Evolutionary conservation across 495 filamentous ascomycete species (phyloP), one percentile per base, ranked within the genome.

Genomic region (Penicillium bovifimosum): DNA sequence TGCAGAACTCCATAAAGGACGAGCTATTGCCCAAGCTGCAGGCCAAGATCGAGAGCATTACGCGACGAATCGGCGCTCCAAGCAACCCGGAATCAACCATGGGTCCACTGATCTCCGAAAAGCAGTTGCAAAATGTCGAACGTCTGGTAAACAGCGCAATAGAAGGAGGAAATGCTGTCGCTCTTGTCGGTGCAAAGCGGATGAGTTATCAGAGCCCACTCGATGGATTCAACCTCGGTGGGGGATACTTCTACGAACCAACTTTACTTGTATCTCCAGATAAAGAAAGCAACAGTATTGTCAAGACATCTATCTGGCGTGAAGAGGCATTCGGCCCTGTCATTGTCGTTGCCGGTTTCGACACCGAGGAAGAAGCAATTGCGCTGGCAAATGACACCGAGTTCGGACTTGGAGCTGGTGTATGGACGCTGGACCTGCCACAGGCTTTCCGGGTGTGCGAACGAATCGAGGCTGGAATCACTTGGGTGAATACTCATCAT

Each of bases 181-280:
- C 35, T 14, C n/a, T 73, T 45, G 52, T 51, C 60, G 62, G 69
- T 9, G 66, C 75, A 48, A 55, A 72, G 51, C 44, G 61, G n/a
- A 60, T 70, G 58, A 51, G 51, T 53, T 67, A 60, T 41, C 49
- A 52, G 16, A 54, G 63, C 38, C 6, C 47, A 0, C 42, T 65
- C 3, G 62, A 63, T 45, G 56, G 31, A 31, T 55, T 50, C 26
- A 31, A 62, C 9, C 41, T 65, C 24, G 68, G 66, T 4, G 74
- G 70, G 36, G 81, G 82, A 1, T 83, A 80, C 49, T 85, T 78
- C 54, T 83, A 78, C 52, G 65, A 76, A 32, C 82, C 82, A 5
- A 84, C 81, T 0, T 58, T 85, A 9, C 69, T 84, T 13, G 62
- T 43, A 4, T 59, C 62, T 5, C 57, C 62, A 6, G 14, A 9